Conservation (phyloP, 202 grass and related monocot genomes). For the Hordeum pubiflorum region DNA sequence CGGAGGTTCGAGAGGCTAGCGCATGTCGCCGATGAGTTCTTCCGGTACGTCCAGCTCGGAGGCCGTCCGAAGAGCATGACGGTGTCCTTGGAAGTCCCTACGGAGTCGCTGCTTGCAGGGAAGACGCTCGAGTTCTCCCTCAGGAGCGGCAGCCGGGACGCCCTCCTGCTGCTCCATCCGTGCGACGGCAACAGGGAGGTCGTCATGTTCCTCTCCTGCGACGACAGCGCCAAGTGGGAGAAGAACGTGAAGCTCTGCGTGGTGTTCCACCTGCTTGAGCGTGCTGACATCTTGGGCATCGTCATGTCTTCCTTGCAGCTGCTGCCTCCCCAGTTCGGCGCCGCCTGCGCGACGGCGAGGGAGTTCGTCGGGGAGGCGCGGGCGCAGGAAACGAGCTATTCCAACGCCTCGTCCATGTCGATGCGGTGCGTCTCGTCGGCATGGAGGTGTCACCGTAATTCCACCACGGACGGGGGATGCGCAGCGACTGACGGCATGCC, state of each 20-base stretch:
- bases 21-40: not conserved
- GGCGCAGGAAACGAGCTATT: not conserved
- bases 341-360: not conserved
- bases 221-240: not conserved
- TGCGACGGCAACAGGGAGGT: not conserved
- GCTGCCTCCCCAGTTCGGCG: slow-evolving; percentile 3
- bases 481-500: not conserved
- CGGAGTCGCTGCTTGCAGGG: not conserved
- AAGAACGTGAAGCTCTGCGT: not conserved
- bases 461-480: not conserved
- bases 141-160: not conserved
- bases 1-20: slow-evolving; percentile 2
- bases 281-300: not conserved
- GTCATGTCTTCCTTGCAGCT: not conserved
- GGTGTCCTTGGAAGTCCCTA: not conserved
- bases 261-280: not conserved
- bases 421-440: not conserved
- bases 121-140: not conserved
- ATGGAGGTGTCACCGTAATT: not conserved
- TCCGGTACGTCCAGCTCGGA: not conserved
- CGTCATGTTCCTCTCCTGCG: not conserved
- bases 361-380: not conserved
- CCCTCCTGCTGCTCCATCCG: not conserved
- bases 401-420: not conserved
- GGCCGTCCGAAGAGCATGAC: not conserved